phyloP scores from a whole-genome alignment of 1,284 basidiomycete genomes.

The Sporisorium exsertum region DNA sequence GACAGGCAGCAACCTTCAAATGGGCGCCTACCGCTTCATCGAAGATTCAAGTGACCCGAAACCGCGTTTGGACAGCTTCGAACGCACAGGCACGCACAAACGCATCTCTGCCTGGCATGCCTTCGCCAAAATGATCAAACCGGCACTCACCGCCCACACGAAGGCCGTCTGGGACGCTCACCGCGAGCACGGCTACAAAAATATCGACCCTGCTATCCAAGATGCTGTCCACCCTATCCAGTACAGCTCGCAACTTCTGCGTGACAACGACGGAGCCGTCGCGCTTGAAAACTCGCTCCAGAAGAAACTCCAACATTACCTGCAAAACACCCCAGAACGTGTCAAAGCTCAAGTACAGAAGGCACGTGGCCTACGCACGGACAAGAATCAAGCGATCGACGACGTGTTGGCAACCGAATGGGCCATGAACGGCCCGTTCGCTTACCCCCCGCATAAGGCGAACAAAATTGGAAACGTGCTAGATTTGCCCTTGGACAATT shows the following conservation, averaged over 20 bases:
- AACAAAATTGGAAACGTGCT: conserved; percentile 17
- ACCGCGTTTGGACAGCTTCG: neutral
- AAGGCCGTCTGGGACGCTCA: conserved; percentile 1
- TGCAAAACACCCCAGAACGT: too few relatives aligned
- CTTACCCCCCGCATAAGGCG: neutral
- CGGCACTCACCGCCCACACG: conserved; percentile 10
- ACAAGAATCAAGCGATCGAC: neutral
- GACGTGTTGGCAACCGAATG: neutral
- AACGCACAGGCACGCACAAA: neutral
- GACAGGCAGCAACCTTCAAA: neutral
- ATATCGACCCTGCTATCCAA: neutral
- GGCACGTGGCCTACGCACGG: neutral
- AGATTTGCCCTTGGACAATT: conserved; percentile 9
- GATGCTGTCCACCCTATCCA: conserved; percentile 28
- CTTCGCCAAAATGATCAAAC: conserved; percentile 3
- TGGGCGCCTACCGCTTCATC: neutral
- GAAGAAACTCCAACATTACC: neutral
- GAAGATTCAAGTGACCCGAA: conserved; percentile 5
- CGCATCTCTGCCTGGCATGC: conserved; percentile 12
- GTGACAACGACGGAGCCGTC: conserved; percentile 5
- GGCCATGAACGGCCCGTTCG: conserved; percentile 10
- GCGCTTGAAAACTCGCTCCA: conserved; percentile 25
- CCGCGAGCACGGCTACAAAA: neutral
- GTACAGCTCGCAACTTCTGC: conserved; percentile 18
- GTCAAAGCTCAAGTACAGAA: neutral